A percentile compares a stretch with the other conserved stretches of the same genome.
Conservation (phyloP, 2,329 filamentous ascomycete genomes). For the Ophiostoma sp. region DNA sequence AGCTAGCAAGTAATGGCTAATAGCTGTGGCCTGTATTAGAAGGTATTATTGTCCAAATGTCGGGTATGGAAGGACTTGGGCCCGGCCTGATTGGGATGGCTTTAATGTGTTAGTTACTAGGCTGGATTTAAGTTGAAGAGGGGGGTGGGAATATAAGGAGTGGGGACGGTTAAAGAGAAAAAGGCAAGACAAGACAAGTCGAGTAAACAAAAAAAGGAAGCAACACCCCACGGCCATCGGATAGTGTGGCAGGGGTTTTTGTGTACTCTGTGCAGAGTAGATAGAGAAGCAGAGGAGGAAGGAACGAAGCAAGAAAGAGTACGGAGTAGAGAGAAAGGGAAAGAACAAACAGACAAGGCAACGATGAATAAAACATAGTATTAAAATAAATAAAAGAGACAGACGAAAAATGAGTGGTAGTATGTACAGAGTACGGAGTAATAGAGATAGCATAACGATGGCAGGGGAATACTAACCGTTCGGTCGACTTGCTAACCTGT, state of each 20-base stretch:
- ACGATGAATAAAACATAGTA: not conserved
- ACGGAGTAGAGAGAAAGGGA: not conserved
- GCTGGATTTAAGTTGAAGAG: not conserved
- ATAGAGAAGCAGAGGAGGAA: not conserved
- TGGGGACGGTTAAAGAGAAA: not conserved
- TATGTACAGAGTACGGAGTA: no score
- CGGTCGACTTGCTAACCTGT: not conserved
- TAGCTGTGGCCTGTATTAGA: not conserved
- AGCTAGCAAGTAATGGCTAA: not conserved
- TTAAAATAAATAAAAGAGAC: not conserved
- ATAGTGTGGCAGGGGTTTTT: conserved; percentile 6
- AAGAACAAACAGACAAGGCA: not conserved
- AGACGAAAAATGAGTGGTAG: no score
- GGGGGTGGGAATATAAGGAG: not conserved
- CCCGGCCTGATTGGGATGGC: not conserved
- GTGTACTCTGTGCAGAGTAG: not conserved
- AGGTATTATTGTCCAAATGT: not conserved
- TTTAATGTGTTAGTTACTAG: no score
- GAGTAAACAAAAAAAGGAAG: conserved; percentile 4
- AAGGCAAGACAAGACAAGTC: not conserved
- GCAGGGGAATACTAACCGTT: not conserved
- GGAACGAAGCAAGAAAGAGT: no score
- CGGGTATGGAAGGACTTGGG: not conserved
- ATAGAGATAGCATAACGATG: not conserved
- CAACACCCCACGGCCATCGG: conserved; percentile 3